phyloP scores from a whole-genome alignment of 2,329 filamentous ascomycete genomes.

The Ascochyta viciae-villosae region DNA sequence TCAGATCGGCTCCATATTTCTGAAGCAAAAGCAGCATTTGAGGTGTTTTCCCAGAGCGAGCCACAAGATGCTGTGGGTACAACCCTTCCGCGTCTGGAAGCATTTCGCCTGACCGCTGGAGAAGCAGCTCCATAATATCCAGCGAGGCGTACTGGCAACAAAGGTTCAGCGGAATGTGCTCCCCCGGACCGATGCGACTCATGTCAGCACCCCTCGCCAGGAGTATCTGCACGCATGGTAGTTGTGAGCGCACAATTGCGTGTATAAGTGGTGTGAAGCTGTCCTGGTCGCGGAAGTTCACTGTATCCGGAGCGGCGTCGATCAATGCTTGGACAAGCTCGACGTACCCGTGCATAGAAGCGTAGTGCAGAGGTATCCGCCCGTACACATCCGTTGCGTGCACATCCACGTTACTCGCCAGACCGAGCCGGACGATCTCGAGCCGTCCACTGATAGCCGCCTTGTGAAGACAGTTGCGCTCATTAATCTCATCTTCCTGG shows the following conservation, averaged over 20 bases:
- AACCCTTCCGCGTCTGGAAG: constrained; percentile 95
- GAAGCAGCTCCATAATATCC: constrained; percentile 81
- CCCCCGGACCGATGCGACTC: constrained; percentile 82
- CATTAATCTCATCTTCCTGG: constrained; percentile 96
- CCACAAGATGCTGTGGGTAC: constrained; percentile 96
- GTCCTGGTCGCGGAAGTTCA: constrained; percentile 91
- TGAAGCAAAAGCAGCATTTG: constrained; percentile 81
- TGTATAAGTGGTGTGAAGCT: constrained; percentile 97
- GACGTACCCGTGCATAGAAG: constrained; percentile 89
- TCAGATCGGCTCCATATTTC: constrained; percentile 84
- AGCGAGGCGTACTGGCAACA: constrained; percentile 93
- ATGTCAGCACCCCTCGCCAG: constrained; percentile 81
- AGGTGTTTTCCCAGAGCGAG: constrained; percentile 83
- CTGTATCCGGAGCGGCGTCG: constrained; percentile 72
- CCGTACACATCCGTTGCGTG: constrained; percentile 91
- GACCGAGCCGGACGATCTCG: constrained; percentile 76
- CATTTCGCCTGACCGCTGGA: constrained; percentile 80
- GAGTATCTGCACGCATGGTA: constrained; percentile 80
- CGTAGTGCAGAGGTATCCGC: constrained; percentile 91
- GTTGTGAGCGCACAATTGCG: constrained; percentile 86
- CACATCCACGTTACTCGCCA: constrained; percentile 78
- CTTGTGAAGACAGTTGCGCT: constrained; percentile 94
- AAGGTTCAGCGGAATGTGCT: constrained; percentile 92
- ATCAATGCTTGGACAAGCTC: constrained; percentile 82
- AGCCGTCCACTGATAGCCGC: constrained; percentile 91